phyloP scores from a whole-genome alignment of 768 basidiomycete genomes.

The Filobasidium floriforme region DNA sequence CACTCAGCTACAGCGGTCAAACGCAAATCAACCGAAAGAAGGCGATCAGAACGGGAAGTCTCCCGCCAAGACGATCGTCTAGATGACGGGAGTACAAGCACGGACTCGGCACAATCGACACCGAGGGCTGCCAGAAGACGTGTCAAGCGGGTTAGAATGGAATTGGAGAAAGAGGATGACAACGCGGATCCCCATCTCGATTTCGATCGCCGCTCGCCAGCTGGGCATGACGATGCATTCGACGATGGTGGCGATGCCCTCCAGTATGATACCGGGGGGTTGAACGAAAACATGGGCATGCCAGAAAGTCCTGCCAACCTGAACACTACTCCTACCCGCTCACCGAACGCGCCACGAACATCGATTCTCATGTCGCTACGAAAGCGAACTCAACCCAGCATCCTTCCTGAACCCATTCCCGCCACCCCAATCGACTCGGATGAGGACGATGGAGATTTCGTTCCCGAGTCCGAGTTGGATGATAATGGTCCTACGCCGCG shows the following conservation, averaged over 20 bases:
- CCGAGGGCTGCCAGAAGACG: neutral
- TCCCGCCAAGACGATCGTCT: too few relatives aligned
- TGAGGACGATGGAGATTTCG: neutral
- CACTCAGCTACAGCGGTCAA: too few relatives aligned
- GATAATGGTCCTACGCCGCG: neutral
- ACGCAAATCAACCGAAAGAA: too few relatives aligned
- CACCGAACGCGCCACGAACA: neutral
- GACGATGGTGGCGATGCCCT: too few relatives aligned
- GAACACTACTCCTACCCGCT: neutral
- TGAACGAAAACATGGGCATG: too few relatives aligned
- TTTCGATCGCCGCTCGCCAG: too few relatives aligned
- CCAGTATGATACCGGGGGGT: too few relatives aligned
- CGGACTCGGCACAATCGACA: neutral
- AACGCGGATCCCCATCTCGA: neutral
- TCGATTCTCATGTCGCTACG: neutral
- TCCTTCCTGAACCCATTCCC: neutral
- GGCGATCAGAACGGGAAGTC: too few relatives aligned
- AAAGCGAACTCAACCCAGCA: neutral
- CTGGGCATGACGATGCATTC: too few relatives aligned
- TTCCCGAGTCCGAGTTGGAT: neutral
- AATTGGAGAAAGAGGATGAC: neutral
- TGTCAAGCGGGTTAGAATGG: neutral
- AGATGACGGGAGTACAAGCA: neutral
- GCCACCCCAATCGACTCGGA: neutral
- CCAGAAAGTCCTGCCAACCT: neutral